Evolutionary conservation across 352 stramenopile genomes (phyloP), one percentile per base, ranked within the genome.

Genomic region (Phytopythium helicoides): DNA sequence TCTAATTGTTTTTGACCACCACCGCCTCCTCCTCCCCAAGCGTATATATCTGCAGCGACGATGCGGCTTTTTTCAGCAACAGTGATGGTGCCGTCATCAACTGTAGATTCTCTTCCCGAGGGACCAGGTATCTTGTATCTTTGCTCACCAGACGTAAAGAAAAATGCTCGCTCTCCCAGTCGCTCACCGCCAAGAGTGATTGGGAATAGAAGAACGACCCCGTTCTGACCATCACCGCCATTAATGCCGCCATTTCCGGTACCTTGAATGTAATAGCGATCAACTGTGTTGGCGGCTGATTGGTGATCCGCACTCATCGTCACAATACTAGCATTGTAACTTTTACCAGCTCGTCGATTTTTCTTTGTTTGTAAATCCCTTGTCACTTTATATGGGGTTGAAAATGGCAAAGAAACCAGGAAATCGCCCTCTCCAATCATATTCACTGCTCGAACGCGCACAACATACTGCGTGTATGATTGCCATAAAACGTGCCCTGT

Each of bases 1-100:
- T 28, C 28, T 7, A 25, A 18, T 5, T 2, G 26, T 40, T 75
- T 76, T 12, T 46, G 61, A 16, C 74, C 75, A 19, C 79, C 78
- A 28, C 81, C 85, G 8, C 85, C 83, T 10, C 85, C 85, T n/a
- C 56, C 85, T 0, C 85, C 85, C 83, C 86, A 95, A 11, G 76
- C 68, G 33, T 89, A 89, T n/a, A 85, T 56, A 26, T 88, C 80
- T 4, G 88, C 23, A 5, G 74, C 76, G 21, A 89, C 71, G 26
- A 94, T 57, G 6, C 77, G 77, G n/a, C 34, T 36, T n/a, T 37
- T 50, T 16, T 51, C 47, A 9, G 47, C 47, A 14, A n/a, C 8
- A 3, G 45, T 51, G 28, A 51, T 28, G 1, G 18, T n/a, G 10
- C 26, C 45, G n/a, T 11, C 11, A 33, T 40, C 18, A 12, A 28